Conservation (phyloP, 2,329 filamentous ascomycete genomes). For the Knufia fluminis region DNA sequence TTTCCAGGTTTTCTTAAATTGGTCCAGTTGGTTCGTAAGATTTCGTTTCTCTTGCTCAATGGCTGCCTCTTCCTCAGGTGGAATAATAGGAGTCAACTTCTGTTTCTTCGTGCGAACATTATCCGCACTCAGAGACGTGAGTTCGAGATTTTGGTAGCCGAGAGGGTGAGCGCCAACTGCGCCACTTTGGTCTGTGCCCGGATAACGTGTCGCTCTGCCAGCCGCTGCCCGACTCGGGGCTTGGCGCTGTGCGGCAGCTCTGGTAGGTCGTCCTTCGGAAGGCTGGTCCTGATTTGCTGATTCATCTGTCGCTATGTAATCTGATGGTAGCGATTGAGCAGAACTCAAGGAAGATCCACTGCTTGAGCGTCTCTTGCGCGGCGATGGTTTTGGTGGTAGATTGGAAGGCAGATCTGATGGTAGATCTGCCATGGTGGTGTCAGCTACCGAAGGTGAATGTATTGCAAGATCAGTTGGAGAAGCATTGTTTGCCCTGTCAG, state of each 20-base stretch:
- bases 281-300: slow-evolving; percentile 11
- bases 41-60: background rate
- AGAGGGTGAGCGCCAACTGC: background rate
- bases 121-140: background rate
- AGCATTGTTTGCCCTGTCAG: background rate
- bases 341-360: slow-evolving; percentile 29
- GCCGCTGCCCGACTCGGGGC: slow-evolving; percentile 14
- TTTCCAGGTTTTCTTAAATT: background rate
- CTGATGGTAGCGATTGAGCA: slow-evolving; percentile 31
- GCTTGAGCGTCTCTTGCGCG: slow-evolving; percentile 14
- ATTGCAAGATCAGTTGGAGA: background rate
- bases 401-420: background rate
- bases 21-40: background rate
- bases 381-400: background rate
- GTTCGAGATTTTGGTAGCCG: background rate
- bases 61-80: background rate
- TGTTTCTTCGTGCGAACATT: background rate
- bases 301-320: slow-evolving; percentile 18
- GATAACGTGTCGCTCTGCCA: slow-evolving; percentile 17
- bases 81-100: background rate
- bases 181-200: slow-evolving; percentile 9
- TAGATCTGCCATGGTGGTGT: background rate
- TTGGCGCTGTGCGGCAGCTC: slow-evolving; percentile 17
- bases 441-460: background rate
- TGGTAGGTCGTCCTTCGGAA: slow-evolving; percentile 8